These are phyloP conservation scores for Sclerotinia minor DNA, from an alignment of 2,329 filamentous ascomycete species.

Conservation along the genomic window DNA sequence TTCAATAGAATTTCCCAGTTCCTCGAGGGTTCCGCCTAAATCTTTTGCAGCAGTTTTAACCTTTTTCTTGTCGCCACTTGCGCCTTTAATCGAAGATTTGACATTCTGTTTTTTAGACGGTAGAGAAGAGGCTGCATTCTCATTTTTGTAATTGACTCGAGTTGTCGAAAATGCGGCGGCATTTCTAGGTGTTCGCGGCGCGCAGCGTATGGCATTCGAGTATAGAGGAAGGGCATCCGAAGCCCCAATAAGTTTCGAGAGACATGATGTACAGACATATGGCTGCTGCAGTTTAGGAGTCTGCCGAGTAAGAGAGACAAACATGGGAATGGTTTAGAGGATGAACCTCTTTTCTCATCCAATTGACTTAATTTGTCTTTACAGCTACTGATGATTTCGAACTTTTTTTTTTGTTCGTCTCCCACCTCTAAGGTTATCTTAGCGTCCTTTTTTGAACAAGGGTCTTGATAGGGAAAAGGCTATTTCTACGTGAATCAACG, in stretches of 20 bases:
- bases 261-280: slow-evolving; percentile 36
- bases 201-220: slow-evolving; percentile 18
- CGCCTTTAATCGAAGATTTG: neutral
- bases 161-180: slow-evolving; percentile 26
- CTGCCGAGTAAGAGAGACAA: slow-evolving; percentile 34
- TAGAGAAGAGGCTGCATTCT: neutral
- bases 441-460: slow-evolving; percentile 12
- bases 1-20: neutral
- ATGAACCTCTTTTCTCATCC: slow-evolving; percentile 10
- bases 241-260: slow-evolving; percentile 27
- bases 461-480: neutral
- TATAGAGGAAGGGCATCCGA: slow-evolving; percentile 10
- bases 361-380: neutral
- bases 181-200: slow-evolving; percentile 14
- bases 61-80: neutral
- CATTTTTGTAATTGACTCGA: neutral
- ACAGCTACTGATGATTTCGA: neutral
- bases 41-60: neutral
- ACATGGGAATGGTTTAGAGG: slow-evolving; percentile 29
- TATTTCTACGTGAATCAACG: neutral
- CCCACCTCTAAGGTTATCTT: slow-evolving; percentile 22
- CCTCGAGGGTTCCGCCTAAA: neutral
- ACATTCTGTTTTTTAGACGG: neutral
- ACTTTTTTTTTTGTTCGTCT: slow-evolving; percentile 4
- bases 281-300: slow-evolving; percentile 29